Conservation (phyloP, 768 basidiomycete species). For the Daedaleopsis sinensis region DNA sequence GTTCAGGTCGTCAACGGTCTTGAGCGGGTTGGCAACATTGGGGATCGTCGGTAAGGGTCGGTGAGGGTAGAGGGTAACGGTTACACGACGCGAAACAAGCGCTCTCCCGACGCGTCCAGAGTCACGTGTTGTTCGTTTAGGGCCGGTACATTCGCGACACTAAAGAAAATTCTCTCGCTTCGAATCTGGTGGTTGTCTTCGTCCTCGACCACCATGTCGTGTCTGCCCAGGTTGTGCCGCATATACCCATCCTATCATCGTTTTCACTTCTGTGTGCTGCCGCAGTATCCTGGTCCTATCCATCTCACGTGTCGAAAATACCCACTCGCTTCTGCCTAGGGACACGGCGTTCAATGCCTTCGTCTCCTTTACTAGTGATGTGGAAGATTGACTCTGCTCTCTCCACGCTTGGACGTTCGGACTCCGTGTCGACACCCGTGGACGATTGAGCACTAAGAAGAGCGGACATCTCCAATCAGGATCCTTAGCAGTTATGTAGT, state of each 20-base stretch:
- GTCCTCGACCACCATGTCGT: neutral
- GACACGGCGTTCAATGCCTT: conserved; percentile 74
- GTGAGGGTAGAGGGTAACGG: too few relatives aligned
- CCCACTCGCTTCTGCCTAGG: conserved; percentile 79
- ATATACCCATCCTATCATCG: neutral
- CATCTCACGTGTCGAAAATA: neutral
- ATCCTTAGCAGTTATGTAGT: neutral
- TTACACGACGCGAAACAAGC: neutral
- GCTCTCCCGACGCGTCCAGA: neutral
- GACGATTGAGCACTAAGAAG: conserved; percentile 80
- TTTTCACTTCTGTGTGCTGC: neutral
- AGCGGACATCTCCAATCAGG: conserved; percentile 42
- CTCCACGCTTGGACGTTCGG: conserved; percentile 78
- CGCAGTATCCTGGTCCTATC: neutral
- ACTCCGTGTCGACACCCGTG: conserved; percentile 39
- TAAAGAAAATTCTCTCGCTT: neutral
- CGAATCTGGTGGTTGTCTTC: neutral
- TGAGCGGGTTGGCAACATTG: too few relatives aligned
- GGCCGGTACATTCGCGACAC: conserved; percentile 13
- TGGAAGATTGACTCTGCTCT: conserved; percentile 65
- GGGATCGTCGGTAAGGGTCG: too few relatives aligned
- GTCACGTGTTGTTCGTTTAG: conserved; percentile 7
- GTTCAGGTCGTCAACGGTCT: too few relatives aligned
- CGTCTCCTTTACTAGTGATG: conserved; percentile 77
- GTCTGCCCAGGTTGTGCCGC: too few relatives aligned